A percentile compares a stretch with the other conserved stretches of the same genome.
phyloP scores from a whole-genome alignment of 768 basidiomycete genomes.

The Lactifluus pinguis region DNA sequence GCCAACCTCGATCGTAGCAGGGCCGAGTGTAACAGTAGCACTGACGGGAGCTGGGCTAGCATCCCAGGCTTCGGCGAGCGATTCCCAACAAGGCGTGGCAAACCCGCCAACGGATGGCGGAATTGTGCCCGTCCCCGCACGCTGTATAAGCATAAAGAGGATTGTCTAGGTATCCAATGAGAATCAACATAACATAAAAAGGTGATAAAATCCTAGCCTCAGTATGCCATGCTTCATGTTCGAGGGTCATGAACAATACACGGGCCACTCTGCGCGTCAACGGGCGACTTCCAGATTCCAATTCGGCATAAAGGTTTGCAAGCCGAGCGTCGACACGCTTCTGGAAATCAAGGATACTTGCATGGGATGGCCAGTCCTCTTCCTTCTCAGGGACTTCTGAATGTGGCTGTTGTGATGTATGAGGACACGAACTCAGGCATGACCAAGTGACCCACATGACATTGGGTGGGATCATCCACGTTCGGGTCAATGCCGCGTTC shows the following conservation, averaged over 20 bases:
- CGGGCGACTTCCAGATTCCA: constrained; percentile 40
- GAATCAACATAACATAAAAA: neutral
- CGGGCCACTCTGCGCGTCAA: constrained; percentile 63
- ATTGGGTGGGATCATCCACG: constrained; percentile 81
- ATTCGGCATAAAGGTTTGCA: constrained; percentile 58
- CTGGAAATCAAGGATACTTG: constrained; percentile 66
- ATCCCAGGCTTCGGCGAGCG: constrained; percentile 41
- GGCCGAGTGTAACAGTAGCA: constrained; percentile 48
- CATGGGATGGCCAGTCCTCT: constrained; percentile 79
- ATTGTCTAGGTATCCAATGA: constrained; percentile 46
- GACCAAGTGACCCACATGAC: constrained; percentile 53
- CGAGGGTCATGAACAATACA: constrained; percentile 83
- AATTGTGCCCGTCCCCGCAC: constrained; percentile 66
- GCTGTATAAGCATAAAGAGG: constrained; percentile 89
- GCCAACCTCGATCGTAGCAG: constrained; percentile 55
- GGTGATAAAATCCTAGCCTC: constrained; percentile 39
- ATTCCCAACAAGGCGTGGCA: constrained; percentile 59
- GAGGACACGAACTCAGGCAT: neutral
- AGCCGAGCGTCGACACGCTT: constrained; percentile 68
- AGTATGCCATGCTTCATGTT: constrained; percentile 83
- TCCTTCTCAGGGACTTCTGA: constrained; percentile 75
- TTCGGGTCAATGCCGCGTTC: constrained; percentile 95
- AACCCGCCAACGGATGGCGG: constrained; percentile 73
- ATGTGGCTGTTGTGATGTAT: constrained; percentile 49
- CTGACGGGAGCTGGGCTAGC: constrained; percentile 34